phyloP scores from a whole-genome alignment of 2,329 filamentous ascomycete species.

The Fusarium bactridioides region DNA sequence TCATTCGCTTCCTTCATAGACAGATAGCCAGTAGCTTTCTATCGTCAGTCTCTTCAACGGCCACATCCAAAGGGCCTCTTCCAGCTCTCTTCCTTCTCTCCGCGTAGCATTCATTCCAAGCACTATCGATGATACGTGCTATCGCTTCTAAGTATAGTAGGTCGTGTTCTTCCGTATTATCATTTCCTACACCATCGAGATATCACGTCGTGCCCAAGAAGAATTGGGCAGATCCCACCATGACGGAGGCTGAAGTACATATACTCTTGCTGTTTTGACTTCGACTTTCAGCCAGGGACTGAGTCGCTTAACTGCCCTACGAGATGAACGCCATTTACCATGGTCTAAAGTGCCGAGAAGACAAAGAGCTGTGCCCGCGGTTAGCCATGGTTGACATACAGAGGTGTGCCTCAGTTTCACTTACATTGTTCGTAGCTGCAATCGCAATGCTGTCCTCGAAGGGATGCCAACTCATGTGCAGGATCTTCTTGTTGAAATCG shows the following conservation, averaged over 20 bases:
- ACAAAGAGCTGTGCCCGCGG: slow-evolving; percentile 69
- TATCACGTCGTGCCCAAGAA: slow-evolving; percentile 31
- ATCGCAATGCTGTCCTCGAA: slow-evolving; percentile 99
- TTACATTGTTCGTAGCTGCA: slow-evolving; percentile 98
- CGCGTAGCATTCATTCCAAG: slow-evolving; percentile 21
- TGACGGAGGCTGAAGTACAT: slow-evolving; percentile 20
- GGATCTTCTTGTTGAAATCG: slow-evolving; percentile 99
- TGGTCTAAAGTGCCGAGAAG: slow-evolving; percentile 74
- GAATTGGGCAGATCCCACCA: slow-evolving; percentile 26
- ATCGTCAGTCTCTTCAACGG: slow-evolving; percentile 19
- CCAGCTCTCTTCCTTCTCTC: slow-evolving; percentile 18
- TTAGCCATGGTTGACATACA: slow-evolving; percentile 35
- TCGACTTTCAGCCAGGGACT: slow-evolving; percentile 20
- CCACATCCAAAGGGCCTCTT: slow-evolving; percentile 28
- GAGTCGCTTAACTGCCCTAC: slow-evolving; percentile 27
- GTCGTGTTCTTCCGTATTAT: slow-evolving; percentile 32
- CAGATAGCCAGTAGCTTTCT: slow-evolving; percentile 9
- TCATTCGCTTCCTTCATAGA: slow-evolving; percentile 32
- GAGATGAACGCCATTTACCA: slow-evolving; percentile 39
- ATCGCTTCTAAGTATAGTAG: slow-evolving; percentile 39
- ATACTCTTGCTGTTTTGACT: slow-evolving; percentile 30
- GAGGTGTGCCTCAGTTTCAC: slow-evolving; percentile 49
- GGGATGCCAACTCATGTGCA: slow-evolving; percentile 99
- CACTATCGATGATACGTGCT: slow-evolving; percentile 16
- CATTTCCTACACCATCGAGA: slow-evolving; percentile 30